Evolutionary conservation across 768 basidiomycete species (phyloP).

Genomic region (Infundibulicybe gibba): DNA sequence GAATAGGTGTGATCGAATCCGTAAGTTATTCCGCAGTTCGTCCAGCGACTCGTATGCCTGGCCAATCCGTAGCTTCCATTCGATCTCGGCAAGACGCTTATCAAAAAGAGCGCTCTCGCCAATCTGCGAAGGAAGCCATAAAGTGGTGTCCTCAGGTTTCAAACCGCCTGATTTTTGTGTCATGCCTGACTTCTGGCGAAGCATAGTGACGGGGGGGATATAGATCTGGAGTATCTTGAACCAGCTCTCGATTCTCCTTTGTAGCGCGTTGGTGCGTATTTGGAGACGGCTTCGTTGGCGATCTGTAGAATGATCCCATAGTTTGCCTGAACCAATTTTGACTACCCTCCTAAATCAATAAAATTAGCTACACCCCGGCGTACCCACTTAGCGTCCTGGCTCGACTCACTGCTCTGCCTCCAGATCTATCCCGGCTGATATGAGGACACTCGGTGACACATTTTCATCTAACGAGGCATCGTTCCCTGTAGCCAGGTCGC

Average conservation of each 20-base stretch:
- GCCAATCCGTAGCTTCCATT: constrained; percentile 15
- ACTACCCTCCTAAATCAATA: neutral
- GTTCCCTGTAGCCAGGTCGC: neutral
- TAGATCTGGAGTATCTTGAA: constrained; percentile 7
- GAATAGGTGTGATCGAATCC: constrained; percentile 14
- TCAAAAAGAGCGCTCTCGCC: neutral
- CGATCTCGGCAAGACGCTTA: constrained; percentile 5
- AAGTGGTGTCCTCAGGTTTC: constrained; percentile 6
- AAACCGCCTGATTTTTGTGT: too few relatives aligned
- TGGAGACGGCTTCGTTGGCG: constrained; percentile 7
- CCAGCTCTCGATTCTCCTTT: constrained; percentile 14
- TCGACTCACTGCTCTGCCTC: constrained; percentile 15
- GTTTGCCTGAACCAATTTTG: neutral
- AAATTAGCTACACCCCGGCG: neutral
- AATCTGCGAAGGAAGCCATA: constrained; percentile 20
- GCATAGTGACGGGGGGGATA: constrained; percentile 4
- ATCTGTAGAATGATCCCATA: constrained; percentile 12
- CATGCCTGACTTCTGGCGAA: neutral
- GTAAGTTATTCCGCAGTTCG: constrained; percentile 13
- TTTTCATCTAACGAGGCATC: constrained; percentile 7
- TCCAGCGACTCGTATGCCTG: constrained; percentile 22
- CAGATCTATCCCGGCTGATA: constrained; percentile 12
- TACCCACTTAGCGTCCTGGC: too few relatives aligned
- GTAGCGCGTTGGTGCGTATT: constrained; percentile 9
- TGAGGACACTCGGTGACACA: constrained; percentile 8